A percentile compares a stretch with the other conserved stretches of the same genome.
Evolutionary conservation across 2,329 filamentous ascomycete genomes (phyloP).

Genomic region (Nothopassalora personata): DNA sequence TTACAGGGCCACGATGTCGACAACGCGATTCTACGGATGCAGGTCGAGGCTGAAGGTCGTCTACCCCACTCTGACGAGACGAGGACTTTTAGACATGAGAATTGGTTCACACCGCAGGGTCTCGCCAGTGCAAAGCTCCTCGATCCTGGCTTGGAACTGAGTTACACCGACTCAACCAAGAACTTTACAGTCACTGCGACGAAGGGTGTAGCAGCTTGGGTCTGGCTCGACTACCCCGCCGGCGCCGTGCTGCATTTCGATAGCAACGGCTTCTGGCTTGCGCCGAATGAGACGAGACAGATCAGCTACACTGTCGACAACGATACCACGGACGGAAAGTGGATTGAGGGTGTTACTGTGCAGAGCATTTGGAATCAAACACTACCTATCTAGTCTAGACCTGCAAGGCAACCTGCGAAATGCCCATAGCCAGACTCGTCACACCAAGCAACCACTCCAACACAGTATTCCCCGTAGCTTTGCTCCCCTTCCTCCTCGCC

Average conservation of each 20-base stretch:
- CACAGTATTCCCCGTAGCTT: no score
- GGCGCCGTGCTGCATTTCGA: slow-evolving; percentile 49
- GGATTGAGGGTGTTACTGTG: slow-evolving; percentile 46
- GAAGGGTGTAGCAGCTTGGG: slow-evolving; percentile 48
- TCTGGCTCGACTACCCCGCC: slow-evolving; percentile 51
- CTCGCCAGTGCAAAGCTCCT: slow-evolving; percentile 44
- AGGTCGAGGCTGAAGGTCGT: slow-evolving; percentile 41
- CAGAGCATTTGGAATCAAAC: slow-evolving; percentile 50
- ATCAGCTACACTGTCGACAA: slow-evolving; percentile 45
- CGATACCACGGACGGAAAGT: slow-evolving; percentile 40
- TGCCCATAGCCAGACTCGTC: not conserved
- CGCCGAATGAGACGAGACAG: slow-evolving; percentile 41
- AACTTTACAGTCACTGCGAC: slow-evolving; percentile 47
- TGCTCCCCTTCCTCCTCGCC: no score
- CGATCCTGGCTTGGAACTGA: slow-evolving; percentile 45
- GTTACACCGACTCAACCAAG: slow-evolving; percentile 27
- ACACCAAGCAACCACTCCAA: no score
- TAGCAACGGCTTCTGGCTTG: slow-evolving; percentile 49
- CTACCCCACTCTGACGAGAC: slow-evolving; percentile 42
- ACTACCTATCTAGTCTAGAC: slow-evolving; percentile 7
- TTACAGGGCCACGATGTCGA: slow-evolving; percentile 28
- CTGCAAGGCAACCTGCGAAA: not conserved
- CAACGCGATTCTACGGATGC: slow-evolving; percentile 42
- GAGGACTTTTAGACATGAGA: slow-evolving; percentile 45
- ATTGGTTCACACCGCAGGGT: slow-evolving; percentile 46